Percentiles rank a stretch among this genome's conserved stretches.
These are phyloP conservation scores for Boletus subcaerulescens DNA, from an alignment of 768 basidiomycete species.

Conservation along the genomic window DNA sequence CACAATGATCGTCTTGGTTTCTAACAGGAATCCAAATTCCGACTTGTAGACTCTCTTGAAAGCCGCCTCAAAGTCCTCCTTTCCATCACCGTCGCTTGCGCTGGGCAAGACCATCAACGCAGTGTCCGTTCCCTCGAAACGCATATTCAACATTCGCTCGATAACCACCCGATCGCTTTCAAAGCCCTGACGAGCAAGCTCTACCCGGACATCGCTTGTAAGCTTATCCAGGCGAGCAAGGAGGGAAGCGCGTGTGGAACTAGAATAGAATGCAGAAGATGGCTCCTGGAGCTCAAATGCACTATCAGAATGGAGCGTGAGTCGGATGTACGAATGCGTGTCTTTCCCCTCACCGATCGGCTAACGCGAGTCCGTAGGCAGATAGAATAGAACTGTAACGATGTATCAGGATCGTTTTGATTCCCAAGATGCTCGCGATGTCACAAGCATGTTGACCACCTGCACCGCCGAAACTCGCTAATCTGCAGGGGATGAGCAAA, in stretches of 20 bases:
- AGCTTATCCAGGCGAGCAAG: conserved; percentile 67
- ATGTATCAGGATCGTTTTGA: conserved; percentile 84
- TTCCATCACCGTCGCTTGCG: conserved; percentile 45
- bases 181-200: conserved; percentile 82
- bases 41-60: conserved; percentile 80
- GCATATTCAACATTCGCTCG: conserved; percentile 88
- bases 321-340: not conserved
- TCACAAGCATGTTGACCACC: conserved; percentile 94
- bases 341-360: conserved; percentile 53
- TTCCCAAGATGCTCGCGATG: conserved; percentile 82
- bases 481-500: conserved; percentile 36
- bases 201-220: conserved; percentile 55
- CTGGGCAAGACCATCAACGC: conserved; percentile 80
- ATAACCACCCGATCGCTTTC: conserved; percentile 63
- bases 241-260: conserved; percentile 53
- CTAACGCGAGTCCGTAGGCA: conserved; percentile 90
- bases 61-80: conserved; percentile 72
- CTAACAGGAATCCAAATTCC: conserved; percentile 90
- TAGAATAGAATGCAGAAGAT: conserved; percentile 72
- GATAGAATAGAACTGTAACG: conserved; percentile 91
- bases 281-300: conserved; percentile 90
- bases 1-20: conserved; percentile 78
- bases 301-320: conserved; percentile 35
- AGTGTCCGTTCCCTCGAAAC: conserved; percentile 92
- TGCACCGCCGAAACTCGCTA: conserved; percentile 87